phyloP scores from a whole-genome alignment of 495 filamentous ascomycete species.

The Evansstolkia leycettana region DNA sequence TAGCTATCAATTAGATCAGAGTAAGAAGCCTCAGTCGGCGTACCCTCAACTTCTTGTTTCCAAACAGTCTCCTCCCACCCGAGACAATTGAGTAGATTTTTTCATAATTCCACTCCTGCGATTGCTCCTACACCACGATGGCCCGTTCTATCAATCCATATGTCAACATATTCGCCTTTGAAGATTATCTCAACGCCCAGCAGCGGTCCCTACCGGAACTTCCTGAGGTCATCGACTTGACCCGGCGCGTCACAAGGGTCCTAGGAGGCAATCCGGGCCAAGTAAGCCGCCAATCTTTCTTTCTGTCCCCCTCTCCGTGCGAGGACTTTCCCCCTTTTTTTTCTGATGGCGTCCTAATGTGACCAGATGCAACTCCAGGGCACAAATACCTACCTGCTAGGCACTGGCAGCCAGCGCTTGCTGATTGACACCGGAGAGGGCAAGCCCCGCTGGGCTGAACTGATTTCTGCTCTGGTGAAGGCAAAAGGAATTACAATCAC shows the following conservation, averaged over 20 bases:
- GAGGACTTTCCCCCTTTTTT: no score
- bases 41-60: no score
- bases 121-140: no score
- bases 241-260: slow-evolving; percentile 29
- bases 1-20: no score
- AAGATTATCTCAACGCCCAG: slow-evolving; percentile 30
- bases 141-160: slow-evolving; percentile 28
- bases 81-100: no score
- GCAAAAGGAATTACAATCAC: slow-evolving; percentile 34
- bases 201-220: slow-evolving; percentile 17
- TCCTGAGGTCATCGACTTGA: slow-evolving; percentile 29
- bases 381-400: slow-evolving; percentile 71
- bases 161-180: slow-evolving; percentile 33
- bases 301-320: no score
- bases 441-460: slow-evolving; percentile 17
- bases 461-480: slow-evolving; percentile 10
- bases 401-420: slow-evolving; percentile 46
- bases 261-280: slow-evolving; percentile 58
- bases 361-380: slow-evolving; percentile 32
- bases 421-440: slow-evolving; percentile 61
- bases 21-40: no score
- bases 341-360: no score
- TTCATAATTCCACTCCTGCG: no score
- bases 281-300: slow-evolving; percentile 14
- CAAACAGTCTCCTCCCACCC: no score